phyloP scores from a whole-genome alignment of 2,329 filamentous ascomycete species.

The Clarireedia homoeocarpa region DNA sequence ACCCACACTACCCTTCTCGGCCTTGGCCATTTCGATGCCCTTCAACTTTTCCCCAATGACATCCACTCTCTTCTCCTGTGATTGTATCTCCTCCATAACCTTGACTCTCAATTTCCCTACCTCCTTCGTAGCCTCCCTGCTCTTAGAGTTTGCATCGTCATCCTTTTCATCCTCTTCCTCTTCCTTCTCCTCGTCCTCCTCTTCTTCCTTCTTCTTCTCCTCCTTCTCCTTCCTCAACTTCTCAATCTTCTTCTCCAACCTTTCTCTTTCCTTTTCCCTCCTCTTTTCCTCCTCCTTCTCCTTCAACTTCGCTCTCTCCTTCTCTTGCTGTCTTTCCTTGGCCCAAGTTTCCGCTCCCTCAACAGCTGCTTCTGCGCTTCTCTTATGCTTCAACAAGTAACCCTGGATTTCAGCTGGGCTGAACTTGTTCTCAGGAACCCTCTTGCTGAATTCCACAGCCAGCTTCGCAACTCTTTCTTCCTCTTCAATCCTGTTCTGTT shows the following conservation, averaged over 20 bases:
- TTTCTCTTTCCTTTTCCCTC: conserved; percentile 15
- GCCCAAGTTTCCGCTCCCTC: conserved; percentile 48
- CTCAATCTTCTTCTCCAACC: conserved; percentile 13
- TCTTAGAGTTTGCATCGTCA: neutral
- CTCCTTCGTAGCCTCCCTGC: neutral
- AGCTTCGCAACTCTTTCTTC: conserved; percentile 31
- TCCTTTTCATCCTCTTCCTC: conserved; percentile 1
- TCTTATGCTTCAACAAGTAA: conserved; percentile 56
- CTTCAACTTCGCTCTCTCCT: conserved; percentile 29
- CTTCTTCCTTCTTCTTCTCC: conserved; percentile 12
- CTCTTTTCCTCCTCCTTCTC: conserved; percentile 22
- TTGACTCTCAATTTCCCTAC: neutral
- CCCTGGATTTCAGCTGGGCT: conserved; percentile 59
- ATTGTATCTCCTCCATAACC: neutral
- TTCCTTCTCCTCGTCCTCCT: conserved; percentile 8
- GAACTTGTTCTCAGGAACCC: conserved; percentile 44
- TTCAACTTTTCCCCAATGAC: neutral
- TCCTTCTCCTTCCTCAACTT: conserved; percentile 11
- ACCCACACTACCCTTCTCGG: neutral
- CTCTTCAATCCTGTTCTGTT: conserved; percentile 13
- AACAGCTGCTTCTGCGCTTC: conserved; percentile 46
- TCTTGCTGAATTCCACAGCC: conserved; percentile 42
- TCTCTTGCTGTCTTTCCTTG: conserved; percentile 41
- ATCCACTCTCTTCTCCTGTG: neutral
- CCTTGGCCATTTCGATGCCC: neutral